Percentiles rank a stretch among this genome's conserved stretches.
These are phyloP conservation scores for Gossypium davidsonii DNA, from an alignment of 441 rosid species.

Conservation along the genomic window DNA sequence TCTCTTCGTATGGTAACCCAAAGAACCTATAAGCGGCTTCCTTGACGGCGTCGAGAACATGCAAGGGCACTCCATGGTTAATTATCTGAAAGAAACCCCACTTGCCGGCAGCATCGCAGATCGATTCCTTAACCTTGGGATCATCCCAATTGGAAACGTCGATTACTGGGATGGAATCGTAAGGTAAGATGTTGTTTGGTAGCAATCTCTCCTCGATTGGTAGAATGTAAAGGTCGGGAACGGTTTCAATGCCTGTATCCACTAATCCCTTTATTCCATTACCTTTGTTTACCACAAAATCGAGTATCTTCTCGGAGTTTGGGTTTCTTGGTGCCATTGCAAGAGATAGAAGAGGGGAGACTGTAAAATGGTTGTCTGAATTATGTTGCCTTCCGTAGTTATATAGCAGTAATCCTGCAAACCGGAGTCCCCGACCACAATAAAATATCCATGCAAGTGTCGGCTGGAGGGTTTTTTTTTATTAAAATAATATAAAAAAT, in stretches of 20 bases:
- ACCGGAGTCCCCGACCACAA: background rate
- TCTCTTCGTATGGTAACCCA: conserved; percentile 14
- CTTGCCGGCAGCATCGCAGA: conserved; percentile 25
- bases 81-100: conserved; percentile 34
- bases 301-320: conserved; percentile 5
- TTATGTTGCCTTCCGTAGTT: no score
- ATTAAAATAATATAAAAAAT: no score
- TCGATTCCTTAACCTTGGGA: conserved; percentile 15
- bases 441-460: no score
- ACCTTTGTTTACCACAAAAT: conserved; percentile 23
- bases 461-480: no score
- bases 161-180: conserved; percentile 10
- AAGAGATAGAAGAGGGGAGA: background rate
- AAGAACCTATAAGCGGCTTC: conserved; percentile 20
- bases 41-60: conserved; percentile 20
- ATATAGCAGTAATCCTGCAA: background rate
- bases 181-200: background rate
- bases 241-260: conserved; percentile 12
- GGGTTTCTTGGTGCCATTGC: background rate
- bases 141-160: conserved; percentile 21
- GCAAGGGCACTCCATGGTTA: conserved; percentile 28
- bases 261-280: conserved; percentile 29
- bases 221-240: conserved; percentile 21
- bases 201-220: conserved; percentile 16
- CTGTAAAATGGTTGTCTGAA: no score